Conservation (phyloP, 2,329 filamentous ascomycete genomes). For the Ophiocordyceps australis region DNA sequence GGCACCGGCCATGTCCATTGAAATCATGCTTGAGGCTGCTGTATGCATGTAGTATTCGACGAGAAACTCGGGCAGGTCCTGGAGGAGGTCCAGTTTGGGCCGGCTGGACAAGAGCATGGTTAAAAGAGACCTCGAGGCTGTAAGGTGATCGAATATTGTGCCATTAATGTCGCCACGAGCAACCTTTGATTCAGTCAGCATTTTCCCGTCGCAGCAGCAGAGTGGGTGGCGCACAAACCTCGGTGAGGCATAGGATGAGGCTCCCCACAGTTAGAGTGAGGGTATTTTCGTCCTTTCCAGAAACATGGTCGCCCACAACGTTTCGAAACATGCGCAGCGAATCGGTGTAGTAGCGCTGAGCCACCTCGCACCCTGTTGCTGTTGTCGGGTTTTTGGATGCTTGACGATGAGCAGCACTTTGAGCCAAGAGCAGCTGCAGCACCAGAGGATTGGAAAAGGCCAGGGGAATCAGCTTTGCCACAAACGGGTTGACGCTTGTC, state of each 20-base stretch:
- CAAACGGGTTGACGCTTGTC: conserved; percentile 24
- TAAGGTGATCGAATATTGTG: conserved; percentile 24
- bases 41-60: conserved; percentile 30
- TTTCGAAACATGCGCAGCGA: conserved; percentile 16
- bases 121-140: conserved; percentile 22
- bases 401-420: conserved; percentile 20
- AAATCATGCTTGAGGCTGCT: conserved; percentile 26
- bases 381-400: conserved; percentile 10
- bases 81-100: conserved; percentile 12
- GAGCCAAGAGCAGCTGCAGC: conserved; percentile 25
- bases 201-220: background rate
- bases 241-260: conserved; percentile 25
- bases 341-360: conserved; percentile 15
- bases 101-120: conserved; percentile 15
- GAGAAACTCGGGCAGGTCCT: conserved; percentile 22
- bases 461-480: conserved; percentile 24
- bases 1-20: conserved; percentile 15
- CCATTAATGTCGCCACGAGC: conserved; percentile 25
- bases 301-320: conserved; percentile 14
- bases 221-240: conserved; percentile 13
- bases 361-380: conserved; percentile 13
- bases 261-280: conserved; percentile 23
- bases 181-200: conserved; percentile 7
- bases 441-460: conserved; percentile 25
- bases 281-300: conserved; percentile 13